Evolutionary conservation across 345 rosid genomes (phyloP).

Genomic region (Bruguiera parviflora): DNA sequence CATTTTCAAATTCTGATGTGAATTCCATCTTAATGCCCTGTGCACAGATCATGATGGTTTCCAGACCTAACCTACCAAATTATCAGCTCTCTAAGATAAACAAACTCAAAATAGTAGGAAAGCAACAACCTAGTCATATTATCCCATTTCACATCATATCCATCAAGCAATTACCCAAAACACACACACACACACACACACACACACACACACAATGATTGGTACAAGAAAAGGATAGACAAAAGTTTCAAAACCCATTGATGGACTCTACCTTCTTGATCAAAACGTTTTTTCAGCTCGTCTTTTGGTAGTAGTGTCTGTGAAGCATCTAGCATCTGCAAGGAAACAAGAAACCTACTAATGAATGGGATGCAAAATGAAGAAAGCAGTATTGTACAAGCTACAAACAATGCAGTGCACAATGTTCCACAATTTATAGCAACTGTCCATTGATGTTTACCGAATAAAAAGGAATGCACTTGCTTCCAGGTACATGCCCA

Average conservation of each 20-base stretch:
- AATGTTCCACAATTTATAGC: background rate
- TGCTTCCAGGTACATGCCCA: constrained; percentile 97
- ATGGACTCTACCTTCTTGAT: constrained; percentile 61
- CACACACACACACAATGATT: too few species aligned
- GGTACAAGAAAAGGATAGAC: background rate
- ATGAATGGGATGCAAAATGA: background rate
- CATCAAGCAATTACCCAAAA: too few species aligned
- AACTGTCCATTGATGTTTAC: constrained; percentile 24
- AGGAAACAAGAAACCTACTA: constrained; percentile 20
- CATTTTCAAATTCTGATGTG: background rate
- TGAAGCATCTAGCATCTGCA: constrained; percentile 82
- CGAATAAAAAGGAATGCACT: constrained; percentile 82
- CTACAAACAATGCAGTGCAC: background rate
- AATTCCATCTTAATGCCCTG: background rate
- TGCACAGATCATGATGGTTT: too few species aligned
- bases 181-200: too few species aligned
- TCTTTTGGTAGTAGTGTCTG: constrained; percentile 72
- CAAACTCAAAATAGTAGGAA: too few species aligned
- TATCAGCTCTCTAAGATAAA: too few species aligned
- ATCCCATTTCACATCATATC: too few species aligned
- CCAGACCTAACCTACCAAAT: too few species aligned
- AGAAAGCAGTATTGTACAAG: background rate
- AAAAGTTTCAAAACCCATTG: background rate
- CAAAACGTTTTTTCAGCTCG: constrained; percentile 76
- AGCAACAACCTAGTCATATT: too few species aligned